A percentile compares a stretch with the other conserved stretches of the same genome.
Conservation (phyloP, 305 asterid genomes). For the Andrographis paniculata region DNA sequence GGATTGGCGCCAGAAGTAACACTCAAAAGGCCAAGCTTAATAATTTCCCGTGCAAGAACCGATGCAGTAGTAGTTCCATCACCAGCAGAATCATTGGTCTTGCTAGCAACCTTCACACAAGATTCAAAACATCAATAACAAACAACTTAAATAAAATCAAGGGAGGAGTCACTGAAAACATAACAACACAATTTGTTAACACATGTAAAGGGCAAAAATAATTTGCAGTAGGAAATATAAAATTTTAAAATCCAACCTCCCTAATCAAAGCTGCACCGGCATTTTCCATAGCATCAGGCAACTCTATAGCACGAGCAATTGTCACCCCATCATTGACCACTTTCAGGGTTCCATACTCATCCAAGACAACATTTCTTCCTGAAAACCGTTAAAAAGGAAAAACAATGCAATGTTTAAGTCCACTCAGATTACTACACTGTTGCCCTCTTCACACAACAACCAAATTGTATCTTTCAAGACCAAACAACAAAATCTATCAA, state of each 20-base stretch:
- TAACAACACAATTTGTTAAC: no score
- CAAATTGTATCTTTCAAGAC: neutral
- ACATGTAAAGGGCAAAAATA: neutral
- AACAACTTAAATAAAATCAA: no score
- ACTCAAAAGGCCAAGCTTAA: conserved; percentile 79
- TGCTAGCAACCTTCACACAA: conserved; percentile 82
- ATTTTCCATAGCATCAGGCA: conserved; percentile 92
- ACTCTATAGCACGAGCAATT: conserved; percentile 90
- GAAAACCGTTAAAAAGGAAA: conserved; percentile 2
- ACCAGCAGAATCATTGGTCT: conserved; percentile 98
- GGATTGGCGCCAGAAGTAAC: conserved; percentile 98
- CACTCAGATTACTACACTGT: neutral
- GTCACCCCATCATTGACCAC: conserved; percentile 98
- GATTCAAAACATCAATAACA: conserved; percentile 15
- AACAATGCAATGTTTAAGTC: neutral
- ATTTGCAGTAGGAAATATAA: neutral
- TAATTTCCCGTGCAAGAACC: conserved; percentile 90
- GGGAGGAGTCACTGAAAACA: no score
- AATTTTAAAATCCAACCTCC: conserved; percentile 51
- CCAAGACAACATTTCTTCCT: conserved; percentile 95
- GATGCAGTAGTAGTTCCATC: conserved; percentile 97
- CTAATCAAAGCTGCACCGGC: conserved; percentile 97
- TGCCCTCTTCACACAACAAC: neutral
- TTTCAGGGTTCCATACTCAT: conserved; percentile 83
- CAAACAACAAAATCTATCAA: no score